These are phyloP conservation scores for Chimonanthus praecox DNA, from an alignment of 164 flowering plant genomes.

Conservation along the genomic window DNA sequence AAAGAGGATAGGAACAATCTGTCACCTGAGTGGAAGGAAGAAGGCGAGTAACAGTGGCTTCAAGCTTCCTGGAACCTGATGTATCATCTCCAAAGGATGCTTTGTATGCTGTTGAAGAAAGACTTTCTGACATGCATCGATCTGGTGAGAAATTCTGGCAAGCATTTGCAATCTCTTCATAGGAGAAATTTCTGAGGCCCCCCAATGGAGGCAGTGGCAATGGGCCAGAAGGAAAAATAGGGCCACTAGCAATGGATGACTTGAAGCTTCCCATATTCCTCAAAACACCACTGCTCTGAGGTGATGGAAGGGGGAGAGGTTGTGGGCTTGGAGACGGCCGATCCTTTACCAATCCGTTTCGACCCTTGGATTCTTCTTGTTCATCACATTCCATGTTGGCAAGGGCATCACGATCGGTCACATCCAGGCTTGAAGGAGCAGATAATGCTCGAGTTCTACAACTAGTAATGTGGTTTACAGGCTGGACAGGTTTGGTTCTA, in stretches of 20 bases:
- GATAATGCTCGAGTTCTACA: conserved; percentile 66
- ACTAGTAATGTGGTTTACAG: conserved; percentile 21
- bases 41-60: conserved; percentile 87
- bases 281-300: conserved; percentile 36
- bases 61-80: conserved; percentile 54
- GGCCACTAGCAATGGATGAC: conserved; percentile 44
- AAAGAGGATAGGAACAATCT: not conserved
- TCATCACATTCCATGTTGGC: conserved; percentile 51
- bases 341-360: conserved; percentile 40
- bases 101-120: conserved; percentile 60
- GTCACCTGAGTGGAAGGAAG: conserved; percentile 51
- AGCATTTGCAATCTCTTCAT: conserved; percentile 75
- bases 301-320: conserved; percentile 95
- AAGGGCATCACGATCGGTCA: conserved; percentile 57
- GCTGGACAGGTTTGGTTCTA: conserved; percentile 57
- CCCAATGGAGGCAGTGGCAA: conserved; percentile 79
- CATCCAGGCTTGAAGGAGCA: conserved; percentile 77
- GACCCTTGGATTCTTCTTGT: conserved; percentile 49
- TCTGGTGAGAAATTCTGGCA: conserved; percentile 76
- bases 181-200: conserved; percentile 52
- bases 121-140: conserved; percentile 72
- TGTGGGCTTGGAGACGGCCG: conserved; percentile 51
- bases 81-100: conserved; percentile 86
- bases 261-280: conserved; percentile 69
- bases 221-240: conserved; percentile 67